Evolutionary conservation across 345 rosid genomes (phyloP).

Genomic region (Eucalyptus polybractea): DNA sequence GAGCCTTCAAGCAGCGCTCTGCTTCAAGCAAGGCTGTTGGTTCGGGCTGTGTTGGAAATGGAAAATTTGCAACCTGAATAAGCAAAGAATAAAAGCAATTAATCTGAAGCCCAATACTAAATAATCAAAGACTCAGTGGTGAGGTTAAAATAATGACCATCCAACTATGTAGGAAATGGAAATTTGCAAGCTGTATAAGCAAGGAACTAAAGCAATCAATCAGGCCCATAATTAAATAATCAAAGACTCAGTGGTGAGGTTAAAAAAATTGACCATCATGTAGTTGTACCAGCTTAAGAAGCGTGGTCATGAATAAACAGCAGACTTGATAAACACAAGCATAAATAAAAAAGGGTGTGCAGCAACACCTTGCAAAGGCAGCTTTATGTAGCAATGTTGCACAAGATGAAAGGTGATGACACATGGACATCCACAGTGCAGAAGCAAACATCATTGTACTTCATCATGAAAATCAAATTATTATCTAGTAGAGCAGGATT

Average conservation of each 20-base stretch:
- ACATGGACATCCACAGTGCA: not conserved
- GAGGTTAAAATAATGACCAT: not conserved
- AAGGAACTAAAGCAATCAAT: not conserved
- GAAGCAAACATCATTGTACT: not conserved
- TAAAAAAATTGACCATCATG: not conserved
- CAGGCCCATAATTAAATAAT: not conserved
- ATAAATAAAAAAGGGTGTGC: not conserved
- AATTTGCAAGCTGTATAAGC: slow-evolving; percentile 49
- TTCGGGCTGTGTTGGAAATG: slow-evolving; percentile 87
- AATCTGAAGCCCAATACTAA: not conserved
- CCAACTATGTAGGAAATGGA: slow-evolving; percentile 86
- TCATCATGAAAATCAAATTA: not conserved
- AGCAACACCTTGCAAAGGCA: not conserved
- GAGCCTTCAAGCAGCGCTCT: slow-evolving; percentile 53
- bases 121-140: not conserved
- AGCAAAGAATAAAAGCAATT: not conserved
- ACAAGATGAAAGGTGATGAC: not conserved
- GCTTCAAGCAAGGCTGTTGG: slow-evolving; percentile 53
- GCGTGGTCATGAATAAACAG: not conserved
- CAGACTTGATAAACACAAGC: not conserved
- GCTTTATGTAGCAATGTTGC: not conserved
- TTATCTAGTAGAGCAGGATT: not conserved
- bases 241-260: not conserved
- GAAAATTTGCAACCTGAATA: slow-evolving; percentile 73
- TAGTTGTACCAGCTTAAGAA: not conserved